A percentile compares a stretch with the other conserved stretches of the same genome.
These are phyloP conservation scores for Borovskyia barvae DNA, from an alignment of 208 protist species.

Conservation along the genomic window DNA sequence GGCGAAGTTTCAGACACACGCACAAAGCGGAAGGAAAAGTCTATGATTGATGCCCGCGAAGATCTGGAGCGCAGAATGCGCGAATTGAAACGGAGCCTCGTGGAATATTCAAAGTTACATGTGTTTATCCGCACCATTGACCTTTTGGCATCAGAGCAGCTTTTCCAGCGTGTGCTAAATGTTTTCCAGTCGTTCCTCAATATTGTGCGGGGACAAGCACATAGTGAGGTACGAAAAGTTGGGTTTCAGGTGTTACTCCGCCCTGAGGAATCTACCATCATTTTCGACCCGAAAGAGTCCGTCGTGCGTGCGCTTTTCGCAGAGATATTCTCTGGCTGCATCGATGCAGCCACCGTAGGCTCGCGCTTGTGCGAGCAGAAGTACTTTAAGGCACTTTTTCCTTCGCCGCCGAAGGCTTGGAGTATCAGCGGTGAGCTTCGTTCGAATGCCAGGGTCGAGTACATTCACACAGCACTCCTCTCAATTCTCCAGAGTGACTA, in stretches of 20 bases:
- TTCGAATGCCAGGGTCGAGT: conserved; percentile 63
- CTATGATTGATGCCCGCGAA: conserved; percentile 89
- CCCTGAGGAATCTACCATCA: conserved; percentile 57
- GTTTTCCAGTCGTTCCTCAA: conserved; percentile 72
- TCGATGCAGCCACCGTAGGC: conserved; percentile 48
- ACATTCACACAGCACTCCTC: conserved; percentile 51
- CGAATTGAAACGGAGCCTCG: conserved; percentile 90
- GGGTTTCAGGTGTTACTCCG: conserved; percentile 89
- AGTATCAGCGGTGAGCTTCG: conserved; percentile 64
- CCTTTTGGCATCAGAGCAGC: conserved; percentile 79
- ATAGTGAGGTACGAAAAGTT: conserved; percentile 68
- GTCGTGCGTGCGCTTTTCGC: conserved; percentile 55
- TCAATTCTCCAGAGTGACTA: conserved; percentile 81
- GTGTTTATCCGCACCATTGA: conserved; percentile 90
- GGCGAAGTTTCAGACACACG: conserved; percentile 25
- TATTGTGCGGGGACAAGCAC: conserved; percentile 56
- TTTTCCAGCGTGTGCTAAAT: conserved; percentile 71
- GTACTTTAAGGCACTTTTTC: conserved; percentile 78
- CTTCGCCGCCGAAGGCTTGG: conserved; percentile 75
- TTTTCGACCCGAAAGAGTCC: conserved; percentile 74
- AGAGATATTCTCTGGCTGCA: conserved; percentile 67
- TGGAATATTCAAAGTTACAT: conserved; percentile 89
- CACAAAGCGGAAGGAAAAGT: conserved; percentile 79
- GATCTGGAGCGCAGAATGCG: conserved; percentile 84
- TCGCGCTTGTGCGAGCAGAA: conserved; percentile 79